These are phyloP conservation scores for Citrullus amarus DNA, from an alignment of 306 rosid genomes.

Conservation along the genomic window DNA sequence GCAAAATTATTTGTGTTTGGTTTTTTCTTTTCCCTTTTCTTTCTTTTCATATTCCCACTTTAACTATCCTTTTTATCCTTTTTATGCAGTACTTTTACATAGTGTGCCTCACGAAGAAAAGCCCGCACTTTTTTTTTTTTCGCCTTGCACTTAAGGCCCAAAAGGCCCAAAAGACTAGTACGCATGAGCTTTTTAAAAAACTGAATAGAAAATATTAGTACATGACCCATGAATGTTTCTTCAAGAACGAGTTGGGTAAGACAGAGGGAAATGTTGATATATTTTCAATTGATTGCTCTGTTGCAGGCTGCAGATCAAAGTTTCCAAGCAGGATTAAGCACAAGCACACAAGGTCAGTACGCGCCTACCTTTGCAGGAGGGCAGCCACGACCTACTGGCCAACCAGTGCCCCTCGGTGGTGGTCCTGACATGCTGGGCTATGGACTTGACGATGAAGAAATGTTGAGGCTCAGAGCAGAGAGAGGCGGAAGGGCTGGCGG, in stretches of 20 bases:
- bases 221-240: neutral
- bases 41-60: no score
- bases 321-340: slow-evolving; percentile 49
- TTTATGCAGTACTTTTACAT: no score
- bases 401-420: slow-evolving; percentile 60
- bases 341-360: slow-evolving; percentile 58
- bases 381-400: slow-evolving; percentile 82
- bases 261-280: neutral
- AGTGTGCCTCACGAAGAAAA: no score
- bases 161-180: no score
- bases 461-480: slow-evolving; percentile 51
- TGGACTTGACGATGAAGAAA: slow-evolving; percentile 50
- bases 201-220: neutral
- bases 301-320: slow-evolving; percentile 40
- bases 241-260: neutral
- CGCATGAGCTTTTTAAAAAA: no score
- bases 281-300: slow-evolving; percentile 7
- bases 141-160: no score
- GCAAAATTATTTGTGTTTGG: no score
- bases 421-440: slow-evolving; percentile 44
- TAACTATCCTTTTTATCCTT: no score
- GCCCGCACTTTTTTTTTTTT: no score
- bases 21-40: no score
- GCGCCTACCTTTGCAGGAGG: slow-evolving; percentile 81
- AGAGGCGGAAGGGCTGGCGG: slow-evolving; percentile 77